These are phyloP conservation scores for Theobroma cacao DNA, from an alignment of 345 rosid genomes.

Conservation along the genomic window DNA sequence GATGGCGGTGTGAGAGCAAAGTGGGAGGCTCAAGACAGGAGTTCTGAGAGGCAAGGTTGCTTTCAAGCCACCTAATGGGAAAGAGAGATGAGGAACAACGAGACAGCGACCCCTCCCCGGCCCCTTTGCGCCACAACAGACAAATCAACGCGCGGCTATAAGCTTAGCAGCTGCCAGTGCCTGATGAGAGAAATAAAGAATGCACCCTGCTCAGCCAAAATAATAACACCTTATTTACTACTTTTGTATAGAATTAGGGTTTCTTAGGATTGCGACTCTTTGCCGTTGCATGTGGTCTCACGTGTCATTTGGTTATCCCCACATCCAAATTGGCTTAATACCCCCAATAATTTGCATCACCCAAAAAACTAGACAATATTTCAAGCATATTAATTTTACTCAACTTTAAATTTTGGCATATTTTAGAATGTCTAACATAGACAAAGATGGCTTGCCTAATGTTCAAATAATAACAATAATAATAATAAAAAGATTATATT, in stretches of 20 bases:
- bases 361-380: background rate
- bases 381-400: background rate
- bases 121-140: constrained; percentile 20
- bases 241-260: constrained; percentile 20
- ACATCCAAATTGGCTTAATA: background rate
- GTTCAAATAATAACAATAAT: background rate
- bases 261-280: constrained; percentile 29
- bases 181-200: too few relatives aligned
- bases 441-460: background rate
- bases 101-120: constrained; percentile 39
- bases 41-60: constrained; percentile 31
- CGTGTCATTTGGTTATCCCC: constrained; percentile 13
- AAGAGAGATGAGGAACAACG: constrained; percentile 43
- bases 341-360: background rate
- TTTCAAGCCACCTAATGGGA: constrained; percentile 50
- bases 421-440: background rate
- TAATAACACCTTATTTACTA: background rate
- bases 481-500: background rate
- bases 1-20: constrained; percentile 10
- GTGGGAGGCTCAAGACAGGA: constrained; percentile 33
- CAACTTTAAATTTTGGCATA: background rate
- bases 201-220: background rate
- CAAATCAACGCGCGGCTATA: constrained; percentile 18
- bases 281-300: background rate
- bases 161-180: too few relatives aligned